These are phyloP conservation scores for Talaromyces sp. DNA, from an alignment of 2,329 filamentous ascomycete species.

Conservation along the genomic window DNA sequence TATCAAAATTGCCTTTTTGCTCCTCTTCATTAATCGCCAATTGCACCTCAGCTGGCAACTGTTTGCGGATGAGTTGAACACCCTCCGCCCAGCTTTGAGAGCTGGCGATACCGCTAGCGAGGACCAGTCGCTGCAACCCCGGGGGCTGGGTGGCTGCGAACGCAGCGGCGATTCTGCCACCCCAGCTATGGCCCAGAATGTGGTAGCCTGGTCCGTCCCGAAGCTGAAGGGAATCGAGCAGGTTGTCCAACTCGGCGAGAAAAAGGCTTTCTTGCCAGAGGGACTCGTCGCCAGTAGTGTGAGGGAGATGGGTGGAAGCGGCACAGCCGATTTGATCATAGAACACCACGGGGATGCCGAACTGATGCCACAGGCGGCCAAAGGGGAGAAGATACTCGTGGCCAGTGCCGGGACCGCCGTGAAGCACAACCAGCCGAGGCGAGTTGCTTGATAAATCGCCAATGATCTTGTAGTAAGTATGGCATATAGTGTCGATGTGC, in stretches of 20 bases:
- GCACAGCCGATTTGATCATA: slow-evolving; percentile 1
- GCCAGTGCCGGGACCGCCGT: slow-evolving; percentile 1
- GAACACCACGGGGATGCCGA: slow-evolving; percentile 1
- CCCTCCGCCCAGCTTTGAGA: background rate
- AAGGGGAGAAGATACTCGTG: slow-evolving; percentile 1
- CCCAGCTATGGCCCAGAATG: background rate
- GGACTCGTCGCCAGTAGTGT: background rate
- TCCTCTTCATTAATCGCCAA: slow-evolving; percentile 1
- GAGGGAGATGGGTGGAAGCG: background rate
- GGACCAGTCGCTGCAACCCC: background rate
- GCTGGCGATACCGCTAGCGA: slow-evolving; percentile 1
- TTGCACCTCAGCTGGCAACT: background rate
- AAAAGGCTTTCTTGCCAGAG: background rate
- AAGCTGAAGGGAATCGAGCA: background rate
- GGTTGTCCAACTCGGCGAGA: background rate
- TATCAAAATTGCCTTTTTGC: background rate
- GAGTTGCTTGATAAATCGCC: background rate
- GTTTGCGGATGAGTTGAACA: background rate
- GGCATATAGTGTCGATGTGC: background rate
- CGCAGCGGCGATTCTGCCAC: background rate
- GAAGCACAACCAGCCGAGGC: background rate
- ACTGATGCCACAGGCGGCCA: background rate
- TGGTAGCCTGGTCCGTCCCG: background rate
- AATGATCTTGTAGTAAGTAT: slow-evolving; percentile 1
- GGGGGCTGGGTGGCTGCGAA: background rate